These are phyloP conservation scores for Bocquillonia castaneifolia DNA, from an alignment of 441 rosid species.

Conservation along the genomic window DNA sequence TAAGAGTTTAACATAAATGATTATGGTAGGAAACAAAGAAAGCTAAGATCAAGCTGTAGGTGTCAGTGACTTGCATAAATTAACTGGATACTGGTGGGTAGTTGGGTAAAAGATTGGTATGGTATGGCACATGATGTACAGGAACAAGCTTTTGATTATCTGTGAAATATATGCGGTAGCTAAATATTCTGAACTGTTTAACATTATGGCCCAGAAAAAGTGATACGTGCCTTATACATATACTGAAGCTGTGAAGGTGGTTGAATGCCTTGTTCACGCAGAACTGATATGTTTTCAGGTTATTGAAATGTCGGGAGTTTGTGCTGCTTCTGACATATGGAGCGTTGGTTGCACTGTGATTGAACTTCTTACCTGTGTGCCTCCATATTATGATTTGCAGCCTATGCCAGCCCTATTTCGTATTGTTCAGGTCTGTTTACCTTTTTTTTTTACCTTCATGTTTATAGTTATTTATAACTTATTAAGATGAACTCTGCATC, in stretches of 20 bases:
- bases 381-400: constrained; percentile 98
- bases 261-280: constrained; percentile 22
- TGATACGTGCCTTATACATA: not conserved
- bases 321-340: constrained; percentile 99
- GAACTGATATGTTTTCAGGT: constrained; percentile 51
- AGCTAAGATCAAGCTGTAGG: no score
- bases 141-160: not conserved
- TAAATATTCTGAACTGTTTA: not conserved
- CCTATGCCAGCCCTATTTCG: constrained; percentile 99
- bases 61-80: no score
- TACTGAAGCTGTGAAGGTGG: constrained; percentile 10
- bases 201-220: not conserved
- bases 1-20: no score
- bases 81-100: no score
- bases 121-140: no score
- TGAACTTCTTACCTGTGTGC: constrained; percentile 94
- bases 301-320: constrained; percentile 99
- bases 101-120: no score
- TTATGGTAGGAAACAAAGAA: no score
- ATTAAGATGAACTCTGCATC: constrained; percentile 13
- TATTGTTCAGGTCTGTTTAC: constrained; percentile 79
- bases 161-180: not conserved
- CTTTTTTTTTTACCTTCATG: constrained; percentile 13
- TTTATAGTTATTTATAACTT: constrained; percentile 13
- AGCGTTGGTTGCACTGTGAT: constrained; percentile 99